These are phyloP conservation scores for Trichoderma citrinoviride DNA, from an alignment of 2,329 filamentous ascomycete genomes.

Conservation along the genomic window DNA sequence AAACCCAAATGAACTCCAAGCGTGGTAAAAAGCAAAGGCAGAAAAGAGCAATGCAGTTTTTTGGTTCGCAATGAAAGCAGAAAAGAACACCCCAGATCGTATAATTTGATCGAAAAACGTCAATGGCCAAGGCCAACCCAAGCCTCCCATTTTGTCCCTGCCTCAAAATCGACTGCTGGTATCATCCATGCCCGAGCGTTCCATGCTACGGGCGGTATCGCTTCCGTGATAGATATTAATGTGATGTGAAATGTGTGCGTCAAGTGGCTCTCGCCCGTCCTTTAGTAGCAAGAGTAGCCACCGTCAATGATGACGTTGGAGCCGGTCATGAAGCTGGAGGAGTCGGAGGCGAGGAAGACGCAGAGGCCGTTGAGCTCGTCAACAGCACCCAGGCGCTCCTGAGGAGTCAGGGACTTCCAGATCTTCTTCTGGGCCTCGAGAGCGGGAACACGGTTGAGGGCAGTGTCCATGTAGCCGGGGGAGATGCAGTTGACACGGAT, in stretches of 20 bases:
- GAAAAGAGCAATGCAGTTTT: conserved; percentile 14
- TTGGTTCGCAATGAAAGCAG: neutral
- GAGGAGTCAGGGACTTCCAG: conserved; percentile 71
- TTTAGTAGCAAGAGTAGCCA: conserved; percentile 63
- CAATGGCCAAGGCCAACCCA: conserved; percentile 3
- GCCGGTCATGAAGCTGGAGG: conserved; percentile 74
- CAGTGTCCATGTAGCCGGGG: conserved; percentile 84
- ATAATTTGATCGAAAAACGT: neutral
- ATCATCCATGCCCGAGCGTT: conserved; percentile 2
- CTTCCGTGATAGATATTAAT: conserved; percentile 18
- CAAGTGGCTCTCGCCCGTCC: neutral
- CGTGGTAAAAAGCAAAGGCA: conserved; percentile 11
- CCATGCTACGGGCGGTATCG: neutral
- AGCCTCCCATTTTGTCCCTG: conserved; percentile 9
- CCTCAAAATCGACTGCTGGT: conserved; percentile 6
- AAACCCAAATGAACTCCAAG: conserved; percentile 26
- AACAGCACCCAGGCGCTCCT: conserved; percentile 68
- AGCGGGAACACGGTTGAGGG: conserved; percentile 72
- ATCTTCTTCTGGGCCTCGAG: conserved; percentile 80
- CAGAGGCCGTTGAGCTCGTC: conserved; percentile 77
- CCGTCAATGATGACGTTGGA: conserved; percentile 70
- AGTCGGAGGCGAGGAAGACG: conserved; percentile 72
- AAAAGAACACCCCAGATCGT: neutral
- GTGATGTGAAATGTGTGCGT: conserved; percentile 3
- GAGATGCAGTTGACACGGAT: conserved; percentile 84